Conservation (phyloP, 192 early-diverging fungal genomes). For the Entomortierella beljakovae region DNA sequence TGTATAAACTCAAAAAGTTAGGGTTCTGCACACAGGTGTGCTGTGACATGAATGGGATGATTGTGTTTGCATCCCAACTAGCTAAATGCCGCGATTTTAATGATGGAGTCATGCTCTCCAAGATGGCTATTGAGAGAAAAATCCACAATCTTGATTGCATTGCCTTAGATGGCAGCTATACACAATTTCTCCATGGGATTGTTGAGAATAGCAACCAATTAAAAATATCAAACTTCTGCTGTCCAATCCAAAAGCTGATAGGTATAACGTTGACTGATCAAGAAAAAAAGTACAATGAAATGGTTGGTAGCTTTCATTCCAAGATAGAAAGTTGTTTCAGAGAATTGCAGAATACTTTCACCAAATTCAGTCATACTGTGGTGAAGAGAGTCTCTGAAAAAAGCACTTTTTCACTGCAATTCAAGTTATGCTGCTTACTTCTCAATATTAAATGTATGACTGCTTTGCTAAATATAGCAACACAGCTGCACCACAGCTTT, state of each 20-base stretch:
- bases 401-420: no score
- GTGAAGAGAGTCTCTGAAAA: not conserved
- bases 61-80: not conserved
- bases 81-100: not conserved
- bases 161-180: no score
- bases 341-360: not conserved
- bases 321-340: not conserved
- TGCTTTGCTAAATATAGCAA: not conserved
- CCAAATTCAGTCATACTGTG: not conserved
- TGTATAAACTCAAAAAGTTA: no score
- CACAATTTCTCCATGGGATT: not conserved
- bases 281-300: slow-evolving; percentile 1
- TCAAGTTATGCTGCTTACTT: not conserved
- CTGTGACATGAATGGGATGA: not conserved
- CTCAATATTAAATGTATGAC: not conserved
- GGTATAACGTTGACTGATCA: not conserved
- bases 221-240: not conserved
- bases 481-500: not conserved
- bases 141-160: not conserved
- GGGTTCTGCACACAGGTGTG: no score
- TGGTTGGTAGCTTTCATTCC: not conserved
- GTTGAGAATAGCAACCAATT: not conserved
- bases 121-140: slow-evolving; percentile 1
- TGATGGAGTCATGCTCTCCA: no score
- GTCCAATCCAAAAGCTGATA: not conserved